phyloP scores from a whole-genome alignment of 1,284 basidiomycete genomes.

The Cryptococcus neoformans region DNA sequence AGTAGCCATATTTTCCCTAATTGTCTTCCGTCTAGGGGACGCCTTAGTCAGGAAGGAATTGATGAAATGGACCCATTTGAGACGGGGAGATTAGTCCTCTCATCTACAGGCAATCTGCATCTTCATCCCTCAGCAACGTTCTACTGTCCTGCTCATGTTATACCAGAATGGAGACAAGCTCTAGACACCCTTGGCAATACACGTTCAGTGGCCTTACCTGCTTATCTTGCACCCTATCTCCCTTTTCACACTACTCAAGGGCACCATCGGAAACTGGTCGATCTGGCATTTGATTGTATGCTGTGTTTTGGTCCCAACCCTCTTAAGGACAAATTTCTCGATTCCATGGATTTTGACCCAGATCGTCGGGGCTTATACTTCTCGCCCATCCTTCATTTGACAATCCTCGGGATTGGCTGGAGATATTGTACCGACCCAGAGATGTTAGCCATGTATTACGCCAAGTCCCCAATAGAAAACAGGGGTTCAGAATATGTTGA shows the following conservation, averaged over 20 bases:
- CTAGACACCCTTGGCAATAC: constrained; percentile 3
- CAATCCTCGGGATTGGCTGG: constrained; percentile 20
- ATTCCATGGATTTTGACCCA: constrained; percentile 16
- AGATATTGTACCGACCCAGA: constrained; percentile 13
- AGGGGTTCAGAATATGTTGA: constrained; percentile 16
- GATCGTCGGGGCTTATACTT: constrained; percentile 15
- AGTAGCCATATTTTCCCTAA: not conserved
- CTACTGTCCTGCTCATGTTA: constrained; percentile 19
- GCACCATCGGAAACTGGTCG: constrained; percentile 16
- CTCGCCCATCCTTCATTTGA: constrained; percentile 19
- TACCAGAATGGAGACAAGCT: constrained; percentile 19
- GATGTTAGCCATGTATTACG: constrained; percentile 15
- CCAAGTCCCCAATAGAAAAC: not conserved
- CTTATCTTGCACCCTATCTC: constrained; percentile 22
- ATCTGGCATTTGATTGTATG: constrained; percentile 16
- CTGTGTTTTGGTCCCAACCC: constrained; percentile 17
- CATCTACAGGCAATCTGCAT: constrained; percentile 20
- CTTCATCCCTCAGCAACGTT: constrained; percentile 24
- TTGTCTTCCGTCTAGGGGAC: not conserved
- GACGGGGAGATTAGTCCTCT: constrained; percentile 18
- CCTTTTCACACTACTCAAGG: constrained; percentile 19
- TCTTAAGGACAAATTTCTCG: constrained; percentile 16
- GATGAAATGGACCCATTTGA: constrained; percentile 13
- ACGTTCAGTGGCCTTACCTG: constrained; percentile 8
- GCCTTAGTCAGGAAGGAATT: not conserved